These are phyloP conservation scores for Xylaria sp. DNA, from an alignment of 2,329 filamentous ascomycete species.

Conservation along the genomic window DNA sequence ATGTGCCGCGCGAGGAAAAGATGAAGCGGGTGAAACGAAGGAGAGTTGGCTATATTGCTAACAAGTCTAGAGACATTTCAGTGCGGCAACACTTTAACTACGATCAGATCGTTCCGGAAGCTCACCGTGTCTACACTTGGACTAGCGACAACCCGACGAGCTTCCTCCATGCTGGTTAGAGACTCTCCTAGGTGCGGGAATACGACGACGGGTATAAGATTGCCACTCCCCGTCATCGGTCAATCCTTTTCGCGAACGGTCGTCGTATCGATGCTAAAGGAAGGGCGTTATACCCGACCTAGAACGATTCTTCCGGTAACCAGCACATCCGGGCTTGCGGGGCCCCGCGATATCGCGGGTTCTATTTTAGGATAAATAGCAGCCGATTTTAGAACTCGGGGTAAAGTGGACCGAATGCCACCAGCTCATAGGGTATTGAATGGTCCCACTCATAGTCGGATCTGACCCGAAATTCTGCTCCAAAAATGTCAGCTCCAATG, in stretches of 20 bases:
- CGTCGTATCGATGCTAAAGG: not conserved
- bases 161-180: not conserved
- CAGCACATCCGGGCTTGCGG: conserved; percentile 9
- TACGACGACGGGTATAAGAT: not conserved
- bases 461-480: not conserved
- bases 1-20: not conserved
- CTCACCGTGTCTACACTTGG: not conserved
- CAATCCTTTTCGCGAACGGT: conserved; percentile 12
- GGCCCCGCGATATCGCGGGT: conserved; percentile 16
- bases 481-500: not conserved
- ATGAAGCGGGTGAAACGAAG: not conserved
- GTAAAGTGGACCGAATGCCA: conserved; percentile 21
- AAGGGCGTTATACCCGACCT: not conserved
- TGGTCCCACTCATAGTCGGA: not conserved
- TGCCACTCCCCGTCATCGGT: not conserved
- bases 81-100: no score
- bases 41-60: not conserved
- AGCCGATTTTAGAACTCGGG: conserved; percentile 11
- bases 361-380: not conserved
- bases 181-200: not conserved
- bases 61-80: not conserved
- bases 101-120: not conserved
- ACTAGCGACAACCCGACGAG: not conserved
- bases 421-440: not conserved
- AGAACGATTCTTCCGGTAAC: not conserved